phyloP scores from a whole-genome alignment of 2,329 filamentous ascomycete genomes.

The Rutstroemia sp. region DNA sequence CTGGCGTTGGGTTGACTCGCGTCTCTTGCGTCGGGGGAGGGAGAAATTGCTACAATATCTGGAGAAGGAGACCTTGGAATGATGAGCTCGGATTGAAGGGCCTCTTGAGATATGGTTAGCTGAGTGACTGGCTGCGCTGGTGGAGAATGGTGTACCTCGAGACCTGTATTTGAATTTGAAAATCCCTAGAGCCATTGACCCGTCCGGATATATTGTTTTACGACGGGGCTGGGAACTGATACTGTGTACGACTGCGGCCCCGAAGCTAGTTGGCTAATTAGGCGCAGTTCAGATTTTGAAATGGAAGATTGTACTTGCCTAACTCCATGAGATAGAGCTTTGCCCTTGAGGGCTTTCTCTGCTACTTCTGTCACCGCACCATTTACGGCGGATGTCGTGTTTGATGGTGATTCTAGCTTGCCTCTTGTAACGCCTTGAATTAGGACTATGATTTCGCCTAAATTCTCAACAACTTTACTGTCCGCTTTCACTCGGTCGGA shows the following conservation, averaged over 20 bases:
- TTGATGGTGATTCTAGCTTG: not conserved
- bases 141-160: not conserved
- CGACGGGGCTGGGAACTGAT: not conserved
- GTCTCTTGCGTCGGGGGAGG: not conserved
- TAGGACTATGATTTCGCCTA: constrained; percentile 16
- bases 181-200: not conserved
- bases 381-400: not conserved
- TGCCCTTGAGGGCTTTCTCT: constrained; percentile 10
- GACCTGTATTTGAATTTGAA: constrained; percentile 8
- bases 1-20: not conserved
- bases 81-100: constrained; percentile 15
- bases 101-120: constrained; percentile 8
- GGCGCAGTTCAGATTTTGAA: not conserved
- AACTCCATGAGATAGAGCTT: constrained; percentile 3
- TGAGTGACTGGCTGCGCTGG: too few species aligned
- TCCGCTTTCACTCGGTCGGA: constrained; percentile 13
- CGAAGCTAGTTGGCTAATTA: too few species aligned
- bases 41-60: not conserved
- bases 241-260: not conserved
- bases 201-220: not conserved
- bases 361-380: not conserved
- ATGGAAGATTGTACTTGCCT: constrained; percentile 9
- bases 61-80: constrained; percentile 19
- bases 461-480: constrained; percentile 5
- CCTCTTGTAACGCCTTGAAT: constrained; percentile 8